Evolutionary conservation across 306 rosid species (phyloP).

Genomic region (Begonia masoniana): DNA sequence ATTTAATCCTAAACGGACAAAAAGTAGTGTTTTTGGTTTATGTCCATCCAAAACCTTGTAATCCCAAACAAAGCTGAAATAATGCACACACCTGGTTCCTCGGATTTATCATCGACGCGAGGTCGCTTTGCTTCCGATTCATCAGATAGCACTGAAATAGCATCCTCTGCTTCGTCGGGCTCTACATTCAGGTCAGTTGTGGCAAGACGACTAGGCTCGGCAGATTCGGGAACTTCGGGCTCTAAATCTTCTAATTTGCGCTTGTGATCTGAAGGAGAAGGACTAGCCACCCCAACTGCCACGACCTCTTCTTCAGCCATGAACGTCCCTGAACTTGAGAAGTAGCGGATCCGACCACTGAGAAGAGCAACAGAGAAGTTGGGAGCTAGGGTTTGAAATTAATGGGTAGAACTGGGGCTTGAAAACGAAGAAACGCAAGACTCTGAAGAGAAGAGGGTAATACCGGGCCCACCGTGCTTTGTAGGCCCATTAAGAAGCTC

Average conservation of each 20-base stretch:
- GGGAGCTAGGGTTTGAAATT: too few relatives aligned
- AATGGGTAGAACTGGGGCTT: too few relatives aligned
- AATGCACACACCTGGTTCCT: conserved; percentile 28
- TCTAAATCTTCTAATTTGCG: conserved; percentile 81
- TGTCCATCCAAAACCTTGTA: too few relatives aligned
- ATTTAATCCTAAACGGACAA: too few relatives aligned
- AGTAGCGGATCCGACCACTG: neutral
- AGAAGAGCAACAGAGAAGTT: too few relatives aligned
- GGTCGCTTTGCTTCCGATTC: conserved; percentile 57
- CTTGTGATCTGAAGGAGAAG: conserved; percentile 53
- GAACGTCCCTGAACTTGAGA: neutral
- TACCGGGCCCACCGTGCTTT: too few relatives aligned
- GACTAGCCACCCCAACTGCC: conserved; percentile 25
- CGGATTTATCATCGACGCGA: conserved; percentile 46
- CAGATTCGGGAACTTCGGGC: conserved; percentile 21
- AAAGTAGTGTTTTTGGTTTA: too few relatives aligned
- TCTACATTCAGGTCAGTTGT: conserved; percentile 20
- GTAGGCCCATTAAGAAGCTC: too few relatives aligned
- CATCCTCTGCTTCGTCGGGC: conserved; percentile 4
- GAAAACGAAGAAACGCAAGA: too few relatives aligned
- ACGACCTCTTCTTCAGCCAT: conserved; percentile 80
- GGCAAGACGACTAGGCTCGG: conserved; percentile 19
- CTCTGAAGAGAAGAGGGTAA: too few relatives aligned
- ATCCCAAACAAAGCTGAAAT: too few relatives aligned
- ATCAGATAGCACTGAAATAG: conserved; percentile 10